These are phyloP conservation scores for Haplosporangium gracile DNA, from an alignment of 192 early-diverging fungal genomes.

Conservation along the genomic window DNA sequence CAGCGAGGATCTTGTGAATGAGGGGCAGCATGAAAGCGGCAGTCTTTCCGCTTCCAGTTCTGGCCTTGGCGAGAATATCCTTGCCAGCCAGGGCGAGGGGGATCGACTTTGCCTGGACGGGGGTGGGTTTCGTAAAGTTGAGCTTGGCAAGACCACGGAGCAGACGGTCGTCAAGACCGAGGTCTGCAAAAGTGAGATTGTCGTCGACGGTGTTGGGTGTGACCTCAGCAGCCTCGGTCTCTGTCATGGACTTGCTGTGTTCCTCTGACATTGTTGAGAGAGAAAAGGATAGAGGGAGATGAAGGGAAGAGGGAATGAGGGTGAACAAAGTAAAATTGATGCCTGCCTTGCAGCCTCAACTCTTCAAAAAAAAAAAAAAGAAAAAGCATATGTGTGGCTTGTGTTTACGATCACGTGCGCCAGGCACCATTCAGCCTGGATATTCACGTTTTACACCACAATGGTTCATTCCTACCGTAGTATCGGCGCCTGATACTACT, in stretches of 20 bases:
- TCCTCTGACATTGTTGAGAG: constrained; percentile 17
- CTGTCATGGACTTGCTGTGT: constrained; percentile 16
- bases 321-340: background rate
- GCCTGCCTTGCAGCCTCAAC: background rate
- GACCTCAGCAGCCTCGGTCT: constrained; percentile 46
- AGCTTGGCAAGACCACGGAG: constrained; percentile 88
- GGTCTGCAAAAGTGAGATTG: constrained; percentile 49
- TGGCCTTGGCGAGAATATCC: constrained; percentile 92
- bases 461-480: too few relatives aligned
- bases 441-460: background rate
- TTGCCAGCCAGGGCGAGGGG: constrained; percentile 93
- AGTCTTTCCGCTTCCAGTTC: constrained; percentile 97
- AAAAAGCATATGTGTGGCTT: constrained; percentile 25
- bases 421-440: background rate
- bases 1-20: constrained; percentile 88
- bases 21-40: constrained; percentile 94
- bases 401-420: constrained; percentile 22
- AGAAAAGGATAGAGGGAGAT: too few relatives aligned
- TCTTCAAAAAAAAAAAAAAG: background rate
- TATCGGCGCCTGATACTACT: too few relatives aligned
- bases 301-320: background rate
- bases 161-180: constrained; percentile 85
- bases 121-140: constrained; percentile 87
- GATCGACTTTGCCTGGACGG: constrained; percentile 90
- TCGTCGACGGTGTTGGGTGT: constrained; percentile 46